These are phyloP conservation scores for Waltergamsia citrina DNA, from an alignment of 2,329 filamentous ascomycete genomes.

Conservation along the genomic window DNA sequence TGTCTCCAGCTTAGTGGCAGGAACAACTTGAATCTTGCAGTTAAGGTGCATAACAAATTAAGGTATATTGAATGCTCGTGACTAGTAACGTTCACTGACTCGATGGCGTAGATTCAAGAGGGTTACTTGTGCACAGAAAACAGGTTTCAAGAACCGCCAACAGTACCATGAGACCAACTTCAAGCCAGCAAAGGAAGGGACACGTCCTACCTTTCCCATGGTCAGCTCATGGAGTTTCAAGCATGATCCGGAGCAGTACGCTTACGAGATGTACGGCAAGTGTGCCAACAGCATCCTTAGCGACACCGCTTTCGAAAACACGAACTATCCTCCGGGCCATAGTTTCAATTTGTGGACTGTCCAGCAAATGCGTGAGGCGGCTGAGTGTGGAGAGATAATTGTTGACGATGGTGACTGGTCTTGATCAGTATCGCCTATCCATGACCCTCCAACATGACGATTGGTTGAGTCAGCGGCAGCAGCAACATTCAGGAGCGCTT, in stretches of 20 bases:
- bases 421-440: background rate
- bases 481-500: too few species aligned
- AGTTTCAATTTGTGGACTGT: conserved; percentile 16
- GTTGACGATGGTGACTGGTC: background rate
- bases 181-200: conserved; percentile 6
- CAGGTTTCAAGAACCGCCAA: conserved; percentile 11
- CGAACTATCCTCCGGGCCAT: conserved; percentile 16
- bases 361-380: background rate
- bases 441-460: too few species aligned
- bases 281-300: conserved; percentile 12
- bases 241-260: conserved; percentile 19
- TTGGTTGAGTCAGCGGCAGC: too few species aligned
- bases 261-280: conserved; percentile 14
- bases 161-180: conserved; percentile 10
- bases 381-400: background rate
- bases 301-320: conserved; percentile 16
- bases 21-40: conserved; percentile 1
- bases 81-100: background rate
- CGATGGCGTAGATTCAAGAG: conserved; percentile 7
- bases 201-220: background rate
- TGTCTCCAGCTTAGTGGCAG: conserved; percentile 8
- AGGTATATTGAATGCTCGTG: conserved; percentile 1
- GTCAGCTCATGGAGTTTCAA: conserved; percentile 11
- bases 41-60: conserved; percentile 4
- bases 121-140: conserved; percentile 8